Conservation (phyloP, 805 yeast genomes). For the Pichia ethanolica region DNA sequence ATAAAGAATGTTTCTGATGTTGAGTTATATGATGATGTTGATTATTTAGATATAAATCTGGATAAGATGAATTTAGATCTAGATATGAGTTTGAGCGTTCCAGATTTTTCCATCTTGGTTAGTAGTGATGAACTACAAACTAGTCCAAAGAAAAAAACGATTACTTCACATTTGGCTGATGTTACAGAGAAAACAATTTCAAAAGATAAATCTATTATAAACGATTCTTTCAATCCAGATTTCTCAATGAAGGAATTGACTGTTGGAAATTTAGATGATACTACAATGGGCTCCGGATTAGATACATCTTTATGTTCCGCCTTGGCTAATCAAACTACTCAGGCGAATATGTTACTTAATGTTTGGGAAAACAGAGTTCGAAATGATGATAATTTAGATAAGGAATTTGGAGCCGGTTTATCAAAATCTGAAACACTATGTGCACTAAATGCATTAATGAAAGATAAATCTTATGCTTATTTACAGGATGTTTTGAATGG, state of each 20-base stretch:
- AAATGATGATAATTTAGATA: background rate
- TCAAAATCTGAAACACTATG: background rate
- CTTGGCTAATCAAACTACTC: conserved; percentile 11
- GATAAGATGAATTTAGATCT: conserved; percentile 2
- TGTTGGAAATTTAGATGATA: background rate
- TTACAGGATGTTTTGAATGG: conserved; percentile 31
- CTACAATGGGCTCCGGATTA: background rate
- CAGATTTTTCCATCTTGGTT: background rate
- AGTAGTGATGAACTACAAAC: too few species aligned
- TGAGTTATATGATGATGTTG: conserved; percentile 1
- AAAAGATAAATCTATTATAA: background rate
- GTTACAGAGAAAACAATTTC: background rate
- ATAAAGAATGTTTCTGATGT: too few species aligned
- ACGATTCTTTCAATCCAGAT: conserved; percentile 3
- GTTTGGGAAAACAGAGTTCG: background rate
- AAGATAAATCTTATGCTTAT: conserved; percentile 33
- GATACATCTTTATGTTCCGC: conserved; percentile 24
- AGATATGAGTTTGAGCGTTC: background rate
- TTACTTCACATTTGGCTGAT: too few species aligned
- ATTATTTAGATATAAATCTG: conserved; percentile 4
- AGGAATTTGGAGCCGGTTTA: background rate
- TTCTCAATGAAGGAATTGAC: conserved; percentile 5
- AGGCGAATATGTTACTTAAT: conserved; percentile 4
- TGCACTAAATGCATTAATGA: conserved; percentile 1
- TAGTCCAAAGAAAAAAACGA: too few species aligned